Base-by-base conservation (phyloP, 306 rosid genomes). In the Glycine latifolia region DNA sequence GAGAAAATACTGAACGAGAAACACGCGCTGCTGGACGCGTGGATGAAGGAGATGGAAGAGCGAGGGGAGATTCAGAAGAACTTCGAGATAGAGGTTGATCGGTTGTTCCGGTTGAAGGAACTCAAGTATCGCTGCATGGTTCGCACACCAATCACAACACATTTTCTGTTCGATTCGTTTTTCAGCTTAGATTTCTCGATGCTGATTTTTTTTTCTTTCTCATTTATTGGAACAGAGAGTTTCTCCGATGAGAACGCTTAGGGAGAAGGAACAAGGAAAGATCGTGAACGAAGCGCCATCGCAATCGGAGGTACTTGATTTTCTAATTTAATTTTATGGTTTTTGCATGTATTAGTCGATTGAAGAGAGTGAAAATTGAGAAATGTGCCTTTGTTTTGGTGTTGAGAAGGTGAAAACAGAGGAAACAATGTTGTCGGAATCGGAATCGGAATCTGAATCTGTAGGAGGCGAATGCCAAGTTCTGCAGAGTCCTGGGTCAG, bases 31-130 rank as follows among this genome's bases (percentile, higher is more conserved):
- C 39, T 95, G 41, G 96, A 91, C 69, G 49, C 58, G 50, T 84
- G 81, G 75, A 73, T 71, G 91, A 95, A 84, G 86, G 98, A 95
- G 80, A 58, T 95, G 74, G 83, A 90, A 15, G 72, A 76, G 77
- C 79, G 90, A 88, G 90, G 91, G 3, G 89, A 91, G 77, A 81
- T 88, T 26, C 99, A 95, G 96, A 95, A 85, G 82, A 77, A 77
- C 39, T 79, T 93, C 12, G 99, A 95, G 74, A 91, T 90, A 63
- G 92, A 95, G 81, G 94, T 95, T n/a, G 98, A 95, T 72, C 63
- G 94, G 43, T 55, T 95, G 81, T 95, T 88, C 87, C 79, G 99
- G 15, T 83, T 95, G 82, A 95, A 90, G 79, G 93, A 95, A 77
- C 96, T 93, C 84, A 90, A 87, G 47, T 81, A 83, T 77, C 90